Percentiles rank a stretch among this genome's conserved stretches.
phyloP scores from a whole-genome alignment of 2,329 filamentous ascomycete species.

The Lasiodiplodia theobromae region DNA sequence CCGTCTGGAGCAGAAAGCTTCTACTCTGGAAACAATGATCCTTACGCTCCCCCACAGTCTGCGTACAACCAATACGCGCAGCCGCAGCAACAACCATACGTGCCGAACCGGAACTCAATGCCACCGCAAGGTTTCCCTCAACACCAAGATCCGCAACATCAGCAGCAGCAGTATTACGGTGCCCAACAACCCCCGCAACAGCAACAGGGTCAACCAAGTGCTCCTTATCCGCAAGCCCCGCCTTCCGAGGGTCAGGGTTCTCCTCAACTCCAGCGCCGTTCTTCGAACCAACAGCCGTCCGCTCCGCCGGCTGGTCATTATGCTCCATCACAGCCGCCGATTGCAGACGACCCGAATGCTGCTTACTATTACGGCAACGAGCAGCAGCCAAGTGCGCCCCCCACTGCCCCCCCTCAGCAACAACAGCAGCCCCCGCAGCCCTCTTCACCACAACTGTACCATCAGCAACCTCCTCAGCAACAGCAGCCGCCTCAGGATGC shows the following conservation, averaged over 20 bases:
- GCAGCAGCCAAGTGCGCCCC: constrained; percentile 20
- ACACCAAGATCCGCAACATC: constrained; percentile 40
- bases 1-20: constrained; percentile 76
- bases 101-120: constrained; percentile 42
- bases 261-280: constrained; percentile 47
- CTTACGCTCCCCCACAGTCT: constrained; percentile 59
- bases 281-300: constrained; percentile 42
- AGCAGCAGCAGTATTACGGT: constrained; percentile 42
- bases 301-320: constrained; percentile 41
- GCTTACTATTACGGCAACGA: constrained; percentile 32
- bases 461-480: constrained; percentile 34
- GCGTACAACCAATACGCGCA: constrained; percentile 60
- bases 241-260: constrained; percentile 35
- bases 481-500: constrained; percentile 33
- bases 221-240: constrained; percentile 40
- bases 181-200: constrained; percentile 28
- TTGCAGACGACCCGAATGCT: constrained; percentile 43
- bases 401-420: constrained; percentile 31
- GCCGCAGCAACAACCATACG: constrained; percentile 51
- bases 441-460: constrained; percentile 29
- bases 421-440: constrained; percentile 30
- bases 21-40: constrained; percentile 72
- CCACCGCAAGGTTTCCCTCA: constrained; percentile 38
- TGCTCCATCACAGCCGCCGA: constrained; percentile 43
- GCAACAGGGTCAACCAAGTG: constrained; percentile 39